Evolutionary conservation across 768 basidiomycete species (phyloP), one percentile per base, ranked within the genome.

Genomic region (Xerocomellus intermedius): DNA sequence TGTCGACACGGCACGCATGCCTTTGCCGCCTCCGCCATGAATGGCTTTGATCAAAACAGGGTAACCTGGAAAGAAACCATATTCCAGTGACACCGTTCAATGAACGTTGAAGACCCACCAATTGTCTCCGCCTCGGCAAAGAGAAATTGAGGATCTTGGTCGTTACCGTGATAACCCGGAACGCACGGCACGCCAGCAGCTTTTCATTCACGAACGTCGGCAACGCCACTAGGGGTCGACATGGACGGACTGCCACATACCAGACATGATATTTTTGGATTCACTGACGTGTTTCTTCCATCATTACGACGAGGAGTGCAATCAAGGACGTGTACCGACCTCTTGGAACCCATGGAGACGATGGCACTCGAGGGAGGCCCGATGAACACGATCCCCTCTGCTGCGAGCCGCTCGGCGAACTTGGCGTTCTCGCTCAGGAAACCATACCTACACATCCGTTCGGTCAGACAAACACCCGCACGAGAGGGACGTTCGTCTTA

Each of bases 21-120:
- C 94, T 69, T 97, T 97, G 2, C 94, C 95, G 7, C 94, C 94
- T 17, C 94, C 95, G 24, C 95, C 94, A 60, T 95, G 89, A 43
- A 94, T 87, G n/a, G 94, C 95, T 67, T 98, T 98, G 73, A 98
- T 97, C 28, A 98, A 76, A 2, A 96, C 89, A 26, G 94, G 94
- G 65, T 91, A 96, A 12, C 89, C 88, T 87, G 41, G 22, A 32
- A 35, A 44, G 38, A n/a, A 16, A 1, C 17, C 32, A n/a, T 5
- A 3, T 39, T 13, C 42, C 16, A 46, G 17, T 8, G 16, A 6
- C 32, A 19, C n/a, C 6, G 38, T 22, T 3, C 5, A 36, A 21
- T 10, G 10, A 30, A 30, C 30, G 30, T 30, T 19, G n/a, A 22
- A 16, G 13, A 50, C 55, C 50, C 56, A 83, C 88, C 91, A 30